Evolutionary conservation across 148 eudicot species (phyloP).

Genomic region (Camellia lanceoleosa): DNA sequence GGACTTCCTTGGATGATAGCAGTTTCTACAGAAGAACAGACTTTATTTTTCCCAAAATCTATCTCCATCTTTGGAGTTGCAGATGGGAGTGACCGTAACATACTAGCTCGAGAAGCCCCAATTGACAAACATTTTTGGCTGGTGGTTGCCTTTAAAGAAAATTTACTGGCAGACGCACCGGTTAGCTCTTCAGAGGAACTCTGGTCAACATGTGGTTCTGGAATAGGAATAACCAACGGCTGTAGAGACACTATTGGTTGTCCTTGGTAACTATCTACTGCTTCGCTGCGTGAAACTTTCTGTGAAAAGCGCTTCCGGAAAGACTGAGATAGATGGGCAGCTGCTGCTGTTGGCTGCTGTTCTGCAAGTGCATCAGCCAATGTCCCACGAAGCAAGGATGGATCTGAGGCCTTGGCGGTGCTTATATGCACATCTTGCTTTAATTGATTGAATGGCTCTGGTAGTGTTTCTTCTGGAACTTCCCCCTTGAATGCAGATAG

Average conservation of each 20-base stretch:
- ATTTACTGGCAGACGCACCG: background rate
- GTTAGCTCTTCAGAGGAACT: background rate
- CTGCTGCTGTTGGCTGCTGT: slow-evolving; percentile 16
- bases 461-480: slow-evolving; percentile 66
- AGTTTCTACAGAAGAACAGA: slow-evolving; percentile 26
- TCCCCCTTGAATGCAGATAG: slow-evolving; percentile 46
- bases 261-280: background rate
- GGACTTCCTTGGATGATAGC: slow-evolving; percentile 21
- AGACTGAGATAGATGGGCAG: slow-evolving; percentile 52
- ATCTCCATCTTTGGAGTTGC: slow-evolving; percentile 36
- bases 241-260: background rate
- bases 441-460: slow-evolving; percentile 50
- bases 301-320: slow-evolving; percentile 53
- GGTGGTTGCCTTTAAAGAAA: background rate
- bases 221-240: background rate
- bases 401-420: background rate
- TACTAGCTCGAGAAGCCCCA: slow-evolving; percentile 17
- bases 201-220: background rate
- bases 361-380: background rate
- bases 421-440: slow-evolving; percentile 25
- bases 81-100: slow-evolving; percentile 18
- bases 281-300: background rate
- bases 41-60: slow-evolving; percentile 13
- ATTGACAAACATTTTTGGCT: background rate
- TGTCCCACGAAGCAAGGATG: background rate